Percentiles rank a stretch among this genome's conserved stretches.
Conservation (phyloP, 495 filamentous ascomycete species). For the Penicillium fimorum region DNA sequence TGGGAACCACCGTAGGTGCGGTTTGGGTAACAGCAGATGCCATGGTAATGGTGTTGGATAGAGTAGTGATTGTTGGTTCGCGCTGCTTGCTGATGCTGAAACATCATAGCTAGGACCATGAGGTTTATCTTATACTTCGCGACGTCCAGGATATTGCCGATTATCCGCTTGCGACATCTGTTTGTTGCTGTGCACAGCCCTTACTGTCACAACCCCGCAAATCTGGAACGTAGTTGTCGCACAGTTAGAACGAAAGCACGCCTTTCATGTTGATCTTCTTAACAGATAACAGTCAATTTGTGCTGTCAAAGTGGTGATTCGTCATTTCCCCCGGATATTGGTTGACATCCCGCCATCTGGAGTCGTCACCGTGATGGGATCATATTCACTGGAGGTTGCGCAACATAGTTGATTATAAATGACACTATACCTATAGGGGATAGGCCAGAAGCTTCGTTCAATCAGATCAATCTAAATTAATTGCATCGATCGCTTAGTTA, state of each 20-base stretch:
- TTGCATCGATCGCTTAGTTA: not conserved
- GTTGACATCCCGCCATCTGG: conserved; percentile 12
- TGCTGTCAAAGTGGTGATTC: not conserved
- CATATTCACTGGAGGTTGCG: conserved; percentile 9
- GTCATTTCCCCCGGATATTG: conserved; percentile 10
- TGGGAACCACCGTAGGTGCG: conserved; percentile 13
- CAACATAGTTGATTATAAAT: conserved; percentile 3
- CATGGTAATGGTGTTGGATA: conserved; percentile 14
- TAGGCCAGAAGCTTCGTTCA: not conserved
- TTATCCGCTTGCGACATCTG: conserved; percentile 10
- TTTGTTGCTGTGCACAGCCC: not conserved
- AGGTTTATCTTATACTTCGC: conserved; percentile 7
- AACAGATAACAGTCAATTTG: not conserved
- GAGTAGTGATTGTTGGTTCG: not conserved
- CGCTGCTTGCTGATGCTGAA: not conserved
- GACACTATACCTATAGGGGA: not conserved
- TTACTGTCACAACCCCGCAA: not conserved
- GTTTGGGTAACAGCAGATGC: conserved; percentile 26
- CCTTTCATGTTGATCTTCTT: not conserved
- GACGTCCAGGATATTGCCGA: conserved; percentile 7
- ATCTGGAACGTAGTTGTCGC: conserved; percentile 12
- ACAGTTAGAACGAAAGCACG: conserved; percentile 4
- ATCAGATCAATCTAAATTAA: not conserved
- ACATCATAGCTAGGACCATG: not conserved
- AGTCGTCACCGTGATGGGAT: not conserved